Percentiles rank a stretch among this genome's conserved stretches.
These are phyloP conservation scores for Saksenaea vasiformis DNA, from an alignment of 371 early-diverging fungal genomes.

Conservation along the genomic window DNA sequence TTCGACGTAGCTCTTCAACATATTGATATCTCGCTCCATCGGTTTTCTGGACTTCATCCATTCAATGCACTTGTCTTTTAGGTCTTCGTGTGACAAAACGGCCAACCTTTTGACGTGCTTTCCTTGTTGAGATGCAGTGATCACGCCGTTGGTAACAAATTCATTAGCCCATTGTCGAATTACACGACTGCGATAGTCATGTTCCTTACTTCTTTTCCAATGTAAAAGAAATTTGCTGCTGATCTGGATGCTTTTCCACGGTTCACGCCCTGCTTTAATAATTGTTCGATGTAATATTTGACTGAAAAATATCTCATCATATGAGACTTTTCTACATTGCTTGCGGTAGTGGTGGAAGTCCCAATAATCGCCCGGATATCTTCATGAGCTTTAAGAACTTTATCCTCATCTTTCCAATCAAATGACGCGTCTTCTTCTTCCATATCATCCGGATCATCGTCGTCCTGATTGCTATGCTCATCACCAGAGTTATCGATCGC, in stretches of 20 bases:
- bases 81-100: slow-evolving; percentile 1
- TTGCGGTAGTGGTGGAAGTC: background rate
- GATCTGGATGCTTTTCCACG: background rate
- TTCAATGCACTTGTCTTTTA: background rate
- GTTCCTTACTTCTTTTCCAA: background rate
- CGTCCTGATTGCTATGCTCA: background rate
- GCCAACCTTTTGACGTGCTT: slow-evolving; percentile 1
- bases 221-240: background rate
- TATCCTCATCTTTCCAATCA: background rate
- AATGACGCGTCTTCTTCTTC: background rate
- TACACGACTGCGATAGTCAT: background rate
- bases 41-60: background rate
- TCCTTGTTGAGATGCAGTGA: slow-evolving; percentile 1
- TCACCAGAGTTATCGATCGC: background rate
- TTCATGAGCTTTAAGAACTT: background rate
- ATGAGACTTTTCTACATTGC: background rate
- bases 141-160: background rate
- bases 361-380: background rate
- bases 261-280: background rate
- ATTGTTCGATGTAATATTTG: background rate
- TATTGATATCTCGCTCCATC: background rate
- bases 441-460: background rate
- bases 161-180: slow-evolving; percentile 2
- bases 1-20: background rate
- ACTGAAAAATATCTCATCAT: background rate